Percentiles rank a stretch among this genome's conserved stretches.
Conservation (phyloP, 2,329 filamentous ascomycete species). For the Microdochium paspali region DNA sequence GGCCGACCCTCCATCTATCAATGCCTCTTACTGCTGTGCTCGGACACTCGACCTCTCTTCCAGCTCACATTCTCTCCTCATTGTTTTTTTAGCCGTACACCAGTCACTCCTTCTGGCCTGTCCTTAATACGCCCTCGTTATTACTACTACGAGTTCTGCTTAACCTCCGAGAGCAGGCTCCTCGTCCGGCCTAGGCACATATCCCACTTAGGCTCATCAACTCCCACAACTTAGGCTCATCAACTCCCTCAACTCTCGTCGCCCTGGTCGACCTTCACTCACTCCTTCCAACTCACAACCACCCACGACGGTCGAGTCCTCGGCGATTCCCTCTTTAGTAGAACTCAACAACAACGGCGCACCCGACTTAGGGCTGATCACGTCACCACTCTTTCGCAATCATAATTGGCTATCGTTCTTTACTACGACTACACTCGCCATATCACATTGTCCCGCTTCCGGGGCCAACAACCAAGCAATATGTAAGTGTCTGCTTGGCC, state of each 20-base stretch:
- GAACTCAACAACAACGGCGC: background rate
- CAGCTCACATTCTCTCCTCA: constrained; percentile 10
- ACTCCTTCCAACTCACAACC: background rate
- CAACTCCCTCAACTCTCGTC: constrained; percentile 20
- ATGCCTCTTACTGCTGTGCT: constrained; percentile 28
- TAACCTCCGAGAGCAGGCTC: constrained; percentile 35
- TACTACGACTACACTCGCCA: too few relatives aligned
- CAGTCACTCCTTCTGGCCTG: constrained; percentile 41
- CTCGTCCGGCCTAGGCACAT: background rate
- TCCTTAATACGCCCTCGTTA: constrained; percentile 20
- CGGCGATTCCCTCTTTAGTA: background rate
- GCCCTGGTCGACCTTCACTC: background rate
- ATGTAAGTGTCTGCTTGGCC: too few relatives aligned
- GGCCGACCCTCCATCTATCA: constrained; percentile 34
- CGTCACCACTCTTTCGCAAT: background rate
- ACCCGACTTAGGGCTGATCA: background rate
- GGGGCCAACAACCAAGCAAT: too few relatives aligned
- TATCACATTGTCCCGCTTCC: too few relatives aligned
- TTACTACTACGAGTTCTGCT: constrained; percentile 31
- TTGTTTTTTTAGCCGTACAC: constrained; percentile 15
- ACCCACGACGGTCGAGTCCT: background rate
- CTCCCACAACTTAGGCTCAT: background rate
- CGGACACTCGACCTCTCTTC: constrained; percentile 29
- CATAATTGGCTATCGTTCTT: background rate
- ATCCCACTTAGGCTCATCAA: background rate